These are phyloP conservation scores for Fusarium luffae DNA, from an alignment of 2,329 filamentous ascomycete genomes.

Conservation along the genomic window DNA sequence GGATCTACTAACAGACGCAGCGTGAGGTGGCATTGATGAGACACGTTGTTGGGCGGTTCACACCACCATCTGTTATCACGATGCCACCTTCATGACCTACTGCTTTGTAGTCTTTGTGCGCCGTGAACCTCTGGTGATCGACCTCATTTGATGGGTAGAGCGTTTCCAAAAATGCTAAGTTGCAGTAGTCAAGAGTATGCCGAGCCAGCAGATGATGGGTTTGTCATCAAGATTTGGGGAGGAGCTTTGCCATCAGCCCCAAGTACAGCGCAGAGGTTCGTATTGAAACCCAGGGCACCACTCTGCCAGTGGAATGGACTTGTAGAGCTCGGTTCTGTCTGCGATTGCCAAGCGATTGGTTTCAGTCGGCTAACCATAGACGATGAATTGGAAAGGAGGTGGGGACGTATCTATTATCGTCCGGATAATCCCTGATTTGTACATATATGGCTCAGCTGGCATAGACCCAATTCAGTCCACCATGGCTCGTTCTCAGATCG, in stretches of 20 bases:
- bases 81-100: not conserved
- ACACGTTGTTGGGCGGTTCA: slow-evolving; percentile 1
- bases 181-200: not conserved
- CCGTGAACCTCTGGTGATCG: not conserved
- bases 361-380: not conserved
- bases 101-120: not conserved
- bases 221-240: not conserved
- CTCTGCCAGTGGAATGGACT: not conserved
- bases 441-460: not conserved
- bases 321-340: not conserved
- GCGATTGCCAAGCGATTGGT: not conserved
- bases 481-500: not conserved
- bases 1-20: not conserved
- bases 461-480: not conserved
- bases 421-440: not conserved
- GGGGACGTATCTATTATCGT: not conserved
- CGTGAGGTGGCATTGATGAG: slow-evolving; percentile 1
- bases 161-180: not conserved
- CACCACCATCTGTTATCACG: not conserved
- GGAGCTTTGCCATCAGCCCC: not conserved
- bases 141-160: not conserved
- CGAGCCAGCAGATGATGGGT: not conserved
- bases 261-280: not conserved
- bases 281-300: not conserved
- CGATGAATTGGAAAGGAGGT: not conserved